These are phyloP conservation scores for Taiozyma sp. DNA, from an alignment of 1,139 yeast species.

Conservation along the genomic window DNA sequence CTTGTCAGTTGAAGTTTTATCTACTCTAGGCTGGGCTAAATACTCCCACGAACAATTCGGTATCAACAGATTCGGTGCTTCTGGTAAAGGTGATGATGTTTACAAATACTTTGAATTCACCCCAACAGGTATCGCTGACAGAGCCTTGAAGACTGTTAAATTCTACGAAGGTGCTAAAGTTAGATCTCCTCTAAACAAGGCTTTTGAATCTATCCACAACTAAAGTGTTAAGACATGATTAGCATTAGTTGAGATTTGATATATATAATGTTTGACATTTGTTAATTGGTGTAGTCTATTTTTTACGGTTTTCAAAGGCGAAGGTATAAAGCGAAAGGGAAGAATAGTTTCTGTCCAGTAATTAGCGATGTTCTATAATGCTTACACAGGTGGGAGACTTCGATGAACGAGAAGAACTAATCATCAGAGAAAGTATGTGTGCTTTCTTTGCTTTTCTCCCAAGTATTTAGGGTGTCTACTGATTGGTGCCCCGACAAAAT, in stretches of 20 bases:
- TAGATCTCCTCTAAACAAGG: constrained; percentile 73
- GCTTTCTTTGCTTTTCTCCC: too few relatives aligned
- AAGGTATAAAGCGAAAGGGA: too few relatives aligned
- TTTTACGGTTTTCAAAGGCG: too few relatives aligned
- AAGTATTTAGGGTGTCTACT: too few relatives aligned
- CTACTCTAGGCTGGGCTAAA: constrained; percentile 90
- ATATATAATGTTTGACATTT: neutral
- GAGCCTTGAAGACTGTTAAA: constrained; percentile 74
- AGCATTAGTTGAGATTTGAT: neutral
- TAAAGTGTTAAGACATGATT: neutral
- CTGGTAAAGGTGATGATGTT: constrained; percentile 84
- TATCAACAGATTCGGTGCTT: constrained; percentile 94
- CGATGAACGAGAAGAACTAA: too few relatives aligned
- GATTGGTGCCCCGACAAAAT: too few relatives aligned
- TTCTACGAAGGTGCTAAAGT: constrained; percentile 77
- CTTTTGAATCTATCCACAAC: constrained; percentile 39
- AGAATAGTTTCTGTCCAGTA: too few relatives aligned
- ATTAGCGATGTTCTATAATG: too few relatives aligned
- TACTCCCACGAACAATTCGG: constrained; percentile 98
- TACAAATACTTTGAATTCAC: constrained; percentile 88
- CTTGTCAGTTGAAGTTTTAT: constrained; percentile 89
- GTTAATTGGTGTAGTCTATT: neutral
- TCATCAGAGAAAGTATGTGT: too few relatives aligned
- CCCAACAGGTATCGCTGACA: constrained; percentile 85
- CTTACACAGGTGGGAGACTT: too few relatives aligned